Evolutionary conservation across 179 eudicot genomes (phyloP).

Genomic region (Spinacia oleracea): DNA sequence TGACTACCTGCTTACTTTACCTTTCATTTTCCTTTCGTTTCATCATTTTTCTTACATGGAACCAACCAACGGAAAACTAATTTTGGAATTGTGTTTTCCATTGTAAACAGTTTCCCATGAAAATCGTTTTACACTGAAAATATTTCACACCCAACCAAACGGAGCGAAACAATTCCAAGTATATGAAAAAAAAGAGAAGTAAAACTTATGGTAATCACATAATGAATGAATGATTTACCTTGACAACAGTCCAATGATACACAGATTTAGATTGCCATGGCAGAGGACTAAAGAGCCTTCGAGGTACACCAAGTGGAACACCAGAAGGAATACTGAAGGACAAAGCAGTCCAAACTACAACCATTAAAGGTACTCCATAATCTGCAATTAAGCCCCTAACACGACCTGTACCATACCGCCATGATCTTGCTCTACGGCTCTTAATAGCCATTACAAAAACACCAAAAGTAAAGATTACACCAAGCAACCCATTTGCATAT

Average conservation of each 20-base stretch:
- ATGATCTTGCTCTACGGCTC: slow-evolving; percentile 61
- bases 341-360: slow-evolving; percentile 52
- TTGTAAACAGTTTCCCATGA: too few species aligned
- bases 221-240: slow-evolving; percentile 36
- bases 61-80: too few species aligned
- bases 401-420: slow-evolving; percentile 58
- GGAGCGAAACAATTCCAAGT: background rate
- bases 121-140: too few species aligned
- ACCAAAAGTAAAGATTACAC: slow-evolving; percentile 48
- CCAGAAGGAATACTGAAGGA: slow-evolving; percentile 44
- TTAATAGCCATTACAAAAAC: slow-evolving; percentile 44
- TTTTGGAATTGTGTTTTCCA: too few species aligned
- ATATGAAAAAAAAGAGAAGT: background rate
- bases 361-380: slow-evolving; percentile 68
- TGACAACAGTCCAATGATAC: slow-evolving; percentile 55
- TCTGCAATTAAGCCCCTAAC: slow-evolving; percentile 55
- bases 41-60: too few species aligned
- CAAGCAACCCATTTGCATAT: slow-evolving; percentile 55
- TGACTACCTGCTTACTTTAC: too few species aligned
- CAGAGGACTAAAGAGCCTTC: slow-evolving; percentile 61
- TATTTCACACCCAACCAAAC: too few species aligned
- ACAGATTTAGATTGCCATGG: slow-evolving; percentile 57
- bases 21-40: too few species aligned
- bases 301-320: slow-evolving; percentile 60
- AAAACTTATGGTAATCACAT: background rate